Base-by-base conservation (phyloP, 805 yeast species). In the Lipomyces anomalus region DNA sequence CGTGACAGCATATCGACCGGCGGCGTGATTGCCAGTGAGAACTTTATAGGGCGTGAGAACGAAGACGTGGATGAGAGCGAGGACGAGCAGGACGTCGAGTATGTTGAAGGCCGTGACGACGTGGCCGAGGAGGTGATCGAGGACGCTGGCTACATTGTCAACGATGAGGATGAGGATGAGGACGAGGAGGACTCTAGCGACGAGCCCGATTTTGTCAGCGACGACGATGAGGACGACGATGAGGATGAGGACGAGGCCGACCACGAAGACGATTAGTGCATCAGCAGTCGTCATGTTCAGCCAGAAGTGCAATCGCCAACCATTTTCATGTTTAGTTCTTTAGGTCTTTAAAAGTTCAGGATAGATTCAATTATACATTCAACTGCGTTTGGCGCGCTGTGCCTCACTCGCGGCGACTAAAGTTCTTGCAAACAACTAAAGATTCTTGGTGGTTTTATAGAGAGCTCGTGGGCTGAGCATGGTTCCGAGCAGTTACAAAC, bases 101-200 rank as follows among this genome's bases (percentile, higher is more conserved):
- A 61, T 40, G 62, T 61, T 16, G 70, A 61, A 43, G 68, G 66
- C 42, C 69, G 63, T 24, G 67, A 62, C 9, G 48, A 37, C 24
- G 55, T 41, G 22, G 44, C 38, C 35, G 52, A 44, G 23, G 42
- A 46, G 11, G 48, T 40, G 16, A 13, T 44, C 11, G 44, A 43
- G 20, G 47, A 36, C 32, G 48, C 38, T 7, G 50, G 46, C n/a
- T 61, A 68, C 32, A 61, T 67, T 28, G 78, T 69, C 30, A 75
- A 72, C 41, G 79, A 73, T 4, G 78, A 73, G 45, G 68, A 64
- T 33, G 74, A 67, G 16, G 69, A 63, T 24, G 69, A 56, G 20
- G 55, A 50, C 18, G 48, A 44, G 13, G 46, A 39, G 9, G 47
- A 42, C n/a, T 43, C 42, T 17, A 41, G 29, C 17, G 43, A 35